Base-by-base conservation (phyloP, 1,139 yeast genomes). In the Taphrina betulina region DNA sequence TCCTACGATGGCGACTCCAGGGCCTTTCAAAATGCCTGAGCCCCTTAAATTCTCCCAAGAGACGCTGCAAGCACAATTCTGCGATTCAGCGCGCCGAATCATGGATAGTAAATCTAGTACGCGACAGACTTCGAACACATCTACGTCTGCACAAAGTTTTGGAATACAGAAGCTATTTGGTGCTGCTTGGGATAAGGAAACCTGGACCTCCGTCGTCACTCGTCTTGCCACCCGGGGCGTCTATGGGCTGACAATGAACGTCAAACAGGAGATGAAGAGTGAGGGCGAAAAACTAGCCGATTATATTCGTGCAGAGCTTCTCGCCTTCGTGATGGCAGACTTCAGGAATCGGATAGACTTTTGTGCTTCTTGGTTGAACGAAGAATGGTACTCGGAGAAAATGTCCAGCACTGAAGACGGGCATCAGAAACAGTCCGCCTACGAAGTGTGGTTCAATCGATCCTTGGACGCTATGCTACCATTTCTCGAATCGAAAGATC, bases 281-380 rank as follows among this genome's bases (percentile, higher is more conserved):
- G 35, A 14, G 10, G 28, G 24, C 19, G 42, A 26, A 5, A 29
- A 28, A 2, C 48, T 83, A 65, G 75, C 87, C 57, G 78, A 81
- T 58, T 68, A 80, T 64, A 79, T 90, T 14, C 75, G 96, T 61
- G 80, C 78, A 14, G 79, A 88, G 12, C 72, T 94, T 7, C 83
- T 85, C 61, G 81, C 81, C 37, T 85, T 83, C 67, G 83, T 88
- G 58, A 75, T 88, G 65, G 83, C 78, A 17, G 86, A 85, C 65
- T 83, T 90, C 62, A 83, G 85, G 59, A 76, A 75, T 10, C 74
- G 92, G 38, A 77, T 90, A 14, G 95, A 87, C 60, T 72, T 84
- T 36, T 81, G 87, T n/a, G 81, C 90, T 35, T 89, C 85, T 60
- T 94, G 99, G 99, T 73, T 94, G 55, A 90, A 86, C 65, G 98